Evolutionary conservation across 495 filamentous ascomycete species (phyloP), one percentile per base, ranked within the genome.

Genomic region (Penicillium daleae): DNA sequence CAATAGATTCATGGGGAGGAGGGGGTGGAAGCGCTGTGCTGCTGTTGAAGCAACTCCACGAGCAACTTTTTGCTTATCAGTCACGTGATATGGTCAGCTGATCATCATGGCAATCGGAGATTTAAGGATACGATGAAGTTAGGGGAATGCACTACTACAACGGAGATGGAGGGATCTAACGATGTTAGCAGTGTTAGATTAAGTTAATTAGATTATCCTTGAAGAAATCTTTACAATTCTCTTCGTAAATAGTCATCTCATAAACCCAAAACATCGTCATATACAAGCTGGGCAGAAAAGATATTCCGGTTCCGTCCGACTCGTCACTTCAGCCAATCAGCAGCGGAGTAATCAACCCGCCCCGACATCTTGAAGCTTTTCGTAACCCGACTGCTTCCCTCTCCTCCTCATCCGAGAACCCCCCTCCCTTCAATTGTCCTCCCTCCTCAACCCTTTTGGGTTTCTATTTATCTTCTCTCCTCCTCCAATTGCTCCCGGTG

Each of bases 361-460:
- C 60, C 71, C 76, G 73, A 76, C 73, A 77, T 80, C 75, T 77
- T 79, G 77, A 81, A 81, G 78, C 78, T 80, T 78, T 80, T 80
- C 76, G 72, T 77, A 74, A 70, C 73, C 74, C 71, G 69, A 69
- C 64, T 66, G 66, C 73, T 72, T 68, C 74, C 60, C 69, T 65
- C 65, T 65, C 66, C 62, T 68, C 57, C 64, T 27, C 49, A 52
- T 52, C 49, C 49, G 49, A 52, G 29, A 65, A 63, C 69, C 58
- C 29, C 63, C 66, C 68, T 70, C 68, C 72, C 62, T 62, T 56
- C 76, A 80, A 79, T 84, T 83, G 78, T 73, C 49, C 64, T 57
- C 54, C 55, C 51, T 57, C 61, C 76, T 67, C 69, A 68, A 68
- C 73, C 71, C 69, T 66, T 63, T 68, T 67, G 71, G 74, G 77